Evolutionary conservation across 306 rosid species (phyloP), one percentile per base, ranked within the genome.

Genomic region (Pyrus communis): DNA sequence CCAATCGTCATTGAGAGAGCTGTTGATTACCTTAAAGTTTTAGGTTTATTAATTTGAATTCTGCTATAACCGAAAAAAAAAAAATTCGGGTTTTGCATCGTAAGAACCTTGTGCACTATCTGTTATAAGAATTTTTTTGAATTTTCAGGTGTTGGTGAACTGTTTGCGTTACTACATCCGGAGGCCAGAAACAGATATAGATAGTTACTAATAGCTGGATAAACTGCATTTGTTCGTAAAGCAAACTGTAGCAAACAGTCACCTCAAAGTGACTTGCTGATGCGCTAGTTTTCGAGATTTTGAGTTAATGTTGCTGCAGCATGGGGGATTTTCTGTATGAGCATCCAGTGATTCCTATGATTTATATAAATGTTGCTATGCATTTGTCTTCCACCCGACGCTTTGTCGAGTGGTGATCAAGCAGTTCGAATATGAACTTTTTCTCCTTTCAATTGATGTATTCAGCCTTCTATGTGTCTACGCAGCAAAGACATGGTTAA

Each of bases 111-210:
- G 7, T 8, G 4, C 40, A 9, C 13, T 6, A n/a, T 61, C 52
- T 33, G 21, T 55, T 63, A 69, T 69, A 62, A 67, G 62, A 33
- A 27, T 55, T 25, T 19, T 14, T 1, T 15, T 15, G 45, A 72
- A 79, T 71, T 45, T 80, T 80, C 88, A 95, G 99, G 97, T 95
- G 71, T 40, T 91, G 78, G 97, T 91, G 76, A 95, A 95, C 85
- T 89, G 93, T 72, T 81, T 91, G 69, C 97, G 99, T 40, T 95
- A 92, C 85, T 95, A 89, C 80, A 89, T 95, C 69, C 87, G 99
- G 73, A 86, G 86, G 89, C 99, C 99, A 2, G 98, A 92, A 82
- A 95, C 92, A 15, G 98, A 95, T 52, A 52, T 92, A n/a, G 98
- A 89, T 73, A 95, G 98, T 80, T 92, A 90, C 81, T 95, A 78